Evolutionary conservation across 148 eudicot species (phyloP), one percentile per base, ranked within the genome.

Genomic region (Suaeda aralocaspica): DNA sequence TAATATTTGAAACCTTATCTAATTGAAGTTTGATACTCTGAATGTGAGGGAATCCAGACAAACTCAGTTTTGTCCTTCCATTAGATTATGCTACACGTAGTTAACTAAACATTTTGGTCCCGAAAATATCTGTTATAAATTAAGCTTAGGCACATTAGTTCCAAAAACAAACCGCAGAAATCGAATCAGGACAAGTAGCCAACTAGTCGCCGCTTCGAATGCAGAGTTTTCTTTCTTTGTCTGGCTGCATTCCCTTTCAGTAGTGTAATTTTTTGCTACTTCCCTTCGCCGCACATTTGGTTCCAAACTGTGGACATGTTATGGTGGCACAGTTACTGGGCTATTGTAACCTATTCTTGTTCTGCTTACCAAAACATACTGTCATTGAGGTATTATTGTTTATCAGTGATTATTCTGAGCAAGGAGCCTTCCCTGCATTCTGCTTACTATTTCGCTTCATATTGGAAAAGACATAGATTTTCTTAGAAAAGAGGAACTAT

Each of bases 101-200:
- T 36, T 62, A 49, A 51, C 29, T 25, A 57, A n/a, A 55, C 7
- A 24, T 5, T 62, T 56, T n/a, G 18, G 59, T 52, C 42, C 71
- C 34, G 24, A 10, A 53, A 36, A 21, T 9, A 58, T 29, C 36
- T 5, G 12, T 30, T 18, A 36, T 34, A 11, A 31, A 41, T 29
- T 29, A 45, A 42, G 15, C 55, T 49, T 19, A 58, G 59, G 61
- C 70, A 51, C 21, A 56, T 9, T 25, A 16, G 25, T 34, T 66
- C 71, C 71, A 57, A 66, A 58, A 36, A 25, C 41, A 15, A 15
- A 53, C 10, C 24, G 60, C 34, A 42, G 14, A 45, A 45, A 51
- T 42, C 15, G 61, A 15, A 34, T 67, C 65, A 66, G 56, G 64
- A 64, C 70, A 72, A 56, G 36, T n/a, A 65, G 64, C 70, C 70